phyloP scores from a whole-genome alignment of 164 flowering plant species.

The Sextonia rubra region DNA sequence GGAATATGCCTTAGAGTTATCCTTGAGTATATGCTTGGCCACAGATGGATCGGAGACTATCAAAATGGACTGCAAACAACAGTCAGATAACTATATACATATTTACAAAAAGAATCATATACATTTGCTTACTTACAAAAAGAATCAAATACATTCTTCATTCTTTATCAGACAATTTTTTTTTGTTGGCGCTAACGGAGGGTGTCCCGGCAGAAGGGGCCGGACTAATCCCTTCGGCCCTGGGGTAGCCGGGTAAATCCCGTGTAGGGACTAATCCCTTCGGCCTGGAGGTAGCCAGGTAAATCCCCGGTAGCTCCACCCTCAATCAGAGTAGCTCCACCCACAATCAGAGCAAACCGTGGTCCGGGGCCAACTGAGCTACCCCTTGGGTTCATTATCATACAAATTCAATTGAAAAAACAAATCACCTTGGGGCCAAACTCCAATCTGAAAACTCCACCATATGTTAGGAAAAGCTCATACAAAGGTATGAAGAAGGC shows the following conservation, averaged over 20 bases:
- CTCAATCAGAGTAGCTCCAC: too few relatives aligned
- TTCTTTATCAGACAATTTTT: too few relatives aligned
- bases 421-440: conserved; percentile 85
- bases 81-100: neutral
- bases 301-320: too few relatives aligned
- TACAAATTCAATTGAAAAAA: conserved; percentile 14
- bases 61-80: conserved; percentile 74
- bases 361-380: too few relatives aligned
- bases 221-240: too few relatives aligned
- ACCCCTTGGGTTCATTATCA: too few relatives aligned
- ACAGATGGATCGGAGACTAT: conserved; percentile 94
- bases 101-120: neutral
- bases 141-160: neutral
- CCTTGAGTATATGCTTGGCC: conserved; percentile 83
- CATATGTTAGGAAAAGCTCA: conserved; percentile 84
- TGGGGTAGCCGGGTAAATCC: too few relatives aligned
- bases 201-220: too few relatives aligned
- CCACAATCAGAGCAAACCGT: too few relatives aligned
- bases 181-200: too few relatives aligned
- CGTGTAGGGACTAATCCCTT: too few relatives aligned
- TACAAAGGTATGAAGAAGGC: conserved; percentile 87
- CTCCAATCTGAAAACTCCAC: conserved; percentile 76
- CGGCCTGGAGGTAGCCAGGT: too few relatives aligned
- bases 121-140: neutral
- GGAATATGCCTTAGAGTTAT: conserved; percentile 84